Evolutionary conservation across 2,329 filamentous ascomycete species (phyloP), one percentile per base, ranked within the genome.

Genomic region (Pseudogymnoascus sp.): DNA sequence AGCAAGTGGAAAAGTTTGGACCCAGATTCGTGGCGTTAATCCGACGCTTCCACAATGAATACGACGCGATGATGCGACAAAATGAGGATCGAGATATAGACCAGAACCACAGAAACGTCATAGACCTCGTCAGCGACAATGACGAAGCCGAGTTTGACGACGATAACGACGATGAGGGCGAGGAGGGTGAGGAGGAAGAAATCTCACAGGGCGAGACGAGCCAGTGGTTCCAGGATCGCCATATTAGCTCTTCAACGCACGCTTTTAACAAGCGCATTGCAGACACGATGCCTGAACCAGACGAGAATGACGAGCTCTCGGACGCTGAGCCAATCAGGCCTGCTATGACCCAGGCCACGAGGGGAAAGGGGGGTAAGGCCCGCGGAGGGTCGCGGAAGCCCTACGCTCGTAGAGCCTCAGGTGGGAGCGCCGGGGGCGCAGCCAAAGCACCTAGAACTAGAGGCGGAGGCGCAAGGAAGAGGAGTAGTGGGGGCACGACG

Each of bases 1-100:
- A 83, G 23, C 86, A 83, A 68, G 85, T 90, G 21, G 69, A 76
- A 45, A 74, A 76, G 2, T 83, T 85, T 67, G 88, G 88, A 6
- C 74, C 72, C 33, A 77, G 75, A 59, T 83, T 92, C 63, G 69
- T 88, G 35, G 75, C 77, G 1, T 70, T 90, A 4, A 74, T 91
- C 52, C 73, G 75, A 58, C 72, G 74, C 12, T 78, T 76, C 63
- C 72, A 78, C 28, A 61, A 67, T 0, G 72, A 74, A 37, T 84
- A 82, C 65, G 70, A 72, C 30, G 75, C 79, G 48, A 80, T 82
- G 67, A 79, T 79, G 74, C 55, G 61, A 5, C 37, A 55, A 12
- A 48, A 63, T 33, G 65, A 71, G 45, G 63, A 68, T 34, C 52
- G 56, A 41, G 65, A 67, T 41, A 63, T 67, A 9, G 69, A 72